Percentiles rank a stretch among this genome's conserved stretches.
Conservation (phyloP, 352 stramenopile species). For the Pythium dissotocum region DNA sequence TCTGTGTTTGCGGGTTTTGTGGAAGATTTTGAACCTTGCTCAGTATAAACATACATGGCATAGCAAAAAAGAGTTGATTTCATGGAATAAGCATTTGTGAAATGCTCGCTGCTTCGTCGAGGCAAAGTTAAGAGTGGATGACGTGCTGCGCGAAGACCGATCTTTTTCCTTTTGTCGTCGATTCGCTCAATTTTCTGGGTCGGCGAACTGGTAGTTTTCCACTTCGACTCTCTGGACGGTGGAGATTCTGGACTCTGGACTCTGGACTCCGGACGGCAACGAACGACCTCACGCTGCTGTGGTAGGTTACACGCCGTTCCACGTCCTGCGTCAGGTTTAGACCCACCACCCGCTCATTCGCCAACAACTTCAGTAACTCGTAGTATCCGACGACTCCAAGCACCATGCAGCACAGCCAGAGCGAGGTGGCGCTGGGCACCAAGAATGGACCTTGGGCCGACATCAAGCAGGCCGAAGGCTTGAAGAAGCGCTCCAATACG, state of each 20-base stretch:
- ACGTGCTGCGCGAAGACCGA: background rate
- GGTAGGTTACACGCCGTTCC: slow-evolving; percentile 14
- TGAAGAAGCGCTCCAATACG: slow-evolving; percentile 53
- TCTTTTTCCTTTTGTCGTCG: slow-evolving; percentile 10
- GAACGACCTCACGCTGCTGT: background rate
- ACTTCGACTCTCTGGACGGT: background rate
- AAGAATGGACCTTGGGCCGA: slow-evolving; percentile 40
- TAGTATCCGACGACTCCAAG: background rate
- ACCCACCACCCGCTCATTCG: slow-evolving; percentile 7
- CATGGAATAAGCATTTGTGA: background rate
- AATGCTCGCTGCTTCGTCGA: background rate
- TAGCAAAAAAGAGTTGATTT: background rate
- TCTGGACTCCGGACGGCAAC: background rate
- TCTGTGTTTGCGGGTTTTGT: slow-evolving; percentile 5
- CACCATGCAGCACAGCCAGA: slow-evolving; percentile 49
- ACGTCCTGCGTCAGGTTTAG: slow-evolving; percentile 1
- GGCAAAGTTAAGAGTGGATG: background rate
- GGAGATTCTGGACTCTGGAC: slow-evolving; percentile 3
- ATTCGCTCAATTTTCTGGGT: background rate
- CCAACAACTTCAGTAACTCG: slow-evolving; percentile 1
- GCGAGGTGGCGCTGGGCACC: slow-evolving; percentile 43
- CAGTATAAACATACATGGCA: background rate
- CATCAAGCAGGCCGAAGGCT: slow-evolving; percentile 41
- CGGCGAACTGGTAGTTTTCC: background rate
- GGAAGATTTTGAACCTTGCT: background rate